Conservation (phyloP, 2,329 filamentous ascomycete genomes). For the Chalaropsis ovoidea region DNA sequence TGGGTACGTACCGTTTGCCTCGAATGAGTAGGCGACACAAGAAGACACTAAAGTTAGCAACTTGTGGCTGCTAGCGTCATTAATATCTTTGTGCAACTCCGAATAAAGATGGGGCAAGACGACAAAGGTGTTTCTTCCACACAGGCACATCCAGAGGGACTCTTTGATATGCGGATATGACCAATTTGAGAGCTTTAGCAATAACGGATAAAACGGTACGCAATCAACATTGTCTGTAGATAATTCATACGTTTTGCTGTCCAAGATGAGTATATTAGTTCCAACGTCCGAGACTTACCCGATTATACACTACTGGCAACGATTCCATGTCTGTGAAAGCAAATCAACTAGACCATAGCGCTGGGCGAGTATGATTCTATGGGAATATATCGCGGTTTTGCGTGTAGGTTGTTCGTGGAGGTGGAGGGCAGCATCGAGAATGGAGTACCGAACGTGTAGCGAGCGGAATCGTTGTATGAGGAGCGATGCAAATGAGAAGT, state of each 20-base stretch:
- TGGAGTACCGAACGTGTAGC: background rate
- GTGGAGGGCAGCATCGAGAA: background rate
- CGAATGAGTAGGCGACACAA: constrained; percentile 2
- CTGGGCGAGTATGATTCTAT: background rate
- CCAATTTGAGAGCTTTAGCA: too few species aligned
- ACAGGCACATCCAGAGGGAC: background rate
- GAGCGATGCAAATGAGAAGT: background rate
- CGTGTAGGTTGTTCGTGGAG: background rate
- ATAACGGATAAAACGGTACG: too few species aligned
- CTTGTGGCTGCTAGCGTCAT: background rate
- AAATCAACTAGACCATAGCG: too few species aligned
- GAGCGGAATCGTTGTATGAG: background rate
- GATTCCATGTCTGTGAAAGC: too few species aligned
- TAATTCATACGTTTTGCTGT: background rate
- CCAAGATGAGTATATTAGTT: background rate
- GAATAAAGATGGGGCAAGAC: constrained; percentile 1
- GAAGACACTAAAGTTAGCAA: constrained; percentile 1
- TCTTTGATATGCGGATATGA: background rate
- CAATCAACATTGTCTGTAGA: background rate
- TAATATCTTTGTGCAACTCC: constrained; percentile 18
- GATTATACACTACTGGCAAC: background rate
- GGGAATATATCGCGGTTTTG: background rate
- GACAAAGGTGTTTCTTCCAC: background rate
- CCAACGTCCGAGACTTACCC: background rate
- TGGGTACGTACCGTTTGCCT: constrained; percentile 12